Evolutionary conservation across 2,329 filamentous ascomycete genomes (phyloP).

Genomic region (Colletotrichum paranaense): DNA sequence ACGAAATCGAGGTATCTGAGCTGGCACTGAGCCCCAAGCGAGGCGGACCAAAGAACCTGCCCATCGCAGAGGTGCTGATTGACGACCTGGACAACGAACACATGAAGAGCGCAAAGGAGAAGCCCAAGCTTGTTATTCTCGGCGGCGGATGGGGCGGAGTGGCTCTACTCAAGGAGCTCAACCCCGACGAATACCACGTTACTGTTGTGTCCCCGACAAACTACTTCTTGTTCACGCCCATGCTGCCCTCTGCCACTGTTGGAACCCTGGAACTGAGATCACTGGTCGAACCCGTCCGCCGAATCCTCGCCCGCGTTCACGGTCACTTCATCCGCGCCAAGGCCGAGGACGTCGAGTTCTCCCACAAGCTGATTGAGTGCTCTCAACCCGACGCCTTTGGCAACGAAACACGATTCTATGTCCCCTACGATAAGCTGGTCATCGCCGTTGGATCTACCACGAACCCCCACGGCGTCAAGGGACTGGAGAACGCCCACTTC

Average conservation of each 20-base stretch:
- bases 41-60: conserved; percentile 94
- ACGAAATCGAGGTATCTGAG: conserved; percentile 86
- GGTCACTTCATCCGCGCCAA: conserved; percentile 92
- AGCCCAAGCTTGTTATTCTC: conserved; percentile 91
- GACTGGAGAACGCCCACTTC: conserved; percentile 92
- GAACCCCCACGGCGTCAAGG: conserved; percentile 95
- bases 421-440: conserved; percentile 97
- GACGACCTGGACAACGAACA: conserved; percentile 86
- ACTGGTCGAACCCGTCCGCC: conserved; percentile 90
- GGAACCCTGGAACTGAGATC: conserved; percentile 93
- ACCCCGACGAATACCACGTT: conserved; percentile 93
- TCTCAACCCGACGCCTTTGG: conserved; percentile 78
- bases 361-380: conserved; percentile 89
- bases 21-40: conserved; percentile 82
- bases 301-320: conserved; percentile 80
- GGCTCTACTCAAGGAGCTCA: conserved; percentile 88
- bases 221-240: conserved; percentile 98
- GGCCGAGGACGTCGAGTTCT: conserved; percentile 92
- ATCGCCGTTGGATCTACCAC: conserved; percentile 92
- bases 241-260: conserved; percentile 96
- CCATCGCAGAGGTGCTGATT: conserved; percentile 87
- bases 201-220: conserved; percentile 95
- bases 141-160: conserved; percentile 97
- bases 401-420: conserved; percentile 84
- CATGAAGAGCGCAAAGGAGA: conserved; percentile 80